phyloP scores from a whole-genome alignment of 2,329 filamentous ascomycete genomes.

The Fusarium duplospermum region DNA sequence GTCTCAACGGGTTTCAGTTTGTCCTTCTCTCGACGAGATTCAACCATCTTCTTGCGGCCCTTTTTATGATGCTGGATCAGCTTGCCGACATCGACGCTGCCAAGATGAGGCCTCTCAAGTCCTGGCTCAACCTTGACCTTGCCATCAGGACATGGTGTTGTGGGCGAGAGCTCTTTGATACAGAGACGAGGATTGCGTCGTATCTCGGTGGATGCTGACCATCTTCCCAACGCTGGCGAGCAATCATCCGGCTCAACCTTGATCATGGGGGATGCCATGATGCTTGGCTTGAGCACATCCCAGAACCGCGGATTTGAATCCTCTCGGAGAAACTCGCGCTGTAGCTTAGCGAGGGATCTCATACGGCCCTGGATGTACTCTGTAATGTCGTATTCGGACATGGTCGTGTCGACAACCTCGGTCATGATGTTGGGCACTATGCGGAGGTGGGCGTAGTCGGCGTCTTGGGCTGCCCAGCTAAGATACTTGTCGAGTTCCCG shows the following conservation, averaged over 20 bases:
- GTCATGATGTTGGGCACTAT: conserved; percentile 54
- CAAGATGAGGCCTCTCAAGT: conserved; percentile 19
- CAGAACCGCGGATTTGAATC: conserved; percentile 48
- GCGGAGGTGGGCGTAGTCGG: conserved; percentile 49
- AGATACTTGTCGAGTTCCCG: conserved; percentile 50
- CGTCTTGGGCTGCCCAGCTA: conserved; percentile 57
- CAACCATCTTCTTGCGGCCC: background rate
- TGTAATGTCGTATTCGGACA: conserved; percentile 47
- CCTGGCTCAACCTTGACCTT: conserved; percentile 22
- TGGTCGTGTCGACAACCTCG: conserved; percentile 49
- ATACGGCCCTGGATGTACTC: conserved; percentile 52
- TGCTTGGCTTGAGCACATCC: conserved; percentile 41
- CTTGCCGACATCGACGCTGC: conserved; percentile 14
- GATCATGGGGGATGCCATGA: conserved; percentile 33
- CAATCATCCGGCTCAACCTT: conserved; percentile 36
- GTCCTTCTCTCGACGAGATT: background rate
- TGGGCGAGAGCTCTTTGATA: conserved; percentile 22
- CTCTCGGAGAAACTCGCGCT: conserved; percentile 50
- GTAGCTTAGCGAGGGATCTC: conserved; percentile 49
- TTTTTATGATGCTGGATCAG: conserved; percentile 6
- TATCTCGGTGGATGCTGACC: conserved; percentile 11
- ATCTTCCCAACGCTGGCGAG: conserved; percentile 1
- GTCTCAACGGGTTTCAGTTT: background rate
- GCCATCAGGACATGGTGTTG: conserved; percentile 3
- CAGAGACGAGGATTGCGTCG: background rate